Base-by-base conservation (phyloP, 768 basidiomycete genomes). In the Podaxis sp. region DNA sequence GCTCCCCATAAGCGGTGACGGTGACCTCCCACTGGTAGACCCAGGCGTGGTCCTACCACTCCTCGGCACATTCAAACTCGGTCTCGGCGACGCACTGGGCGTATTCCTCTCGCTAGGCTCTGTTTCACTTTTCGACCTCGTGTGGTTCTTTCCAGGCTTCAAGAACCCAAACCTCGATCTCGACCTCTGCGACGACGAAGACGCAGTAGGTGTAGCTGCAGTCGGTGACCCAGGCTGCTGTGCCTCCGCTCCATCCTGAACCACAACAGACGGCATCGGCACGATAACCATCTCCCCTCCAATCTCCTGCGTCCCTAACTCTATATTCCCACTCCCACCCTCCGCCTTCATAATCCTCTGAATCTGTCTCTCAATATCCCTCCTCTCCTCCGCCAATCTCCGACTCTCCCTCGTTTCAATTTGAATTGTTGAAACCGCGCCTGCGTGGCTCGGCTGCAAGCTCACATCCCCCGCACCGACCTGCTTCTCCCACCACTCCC, bases 401-500 rank as follows among this genome's bases (percentile, higher is more conserved):
- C 65, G 59, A 53, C 67, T 69, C 67, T 56, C 58, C 61, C 56
- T 68, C 56, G 73, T 67, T 49, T 63, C 62, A 56, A 60, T 62
- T 37, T 64, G 66, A n/a, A 67, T 69, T 3, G 65, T 69, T 49
- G 69, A 66, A 55, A 69, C 65, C 11, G 65, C 69, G 17, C 68
- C 64, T 57, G 51, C 38, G 41, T 61, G 38, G 38, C 48, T 62
- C 48, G 68, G 64, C 20, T 60, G 64, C 41, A 62, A 51, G 33
- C 64, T 67, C 56, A 81, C 76, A 73, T 91, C 88, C 24, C 88
- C 87, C n/a, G 84, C 90, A 0, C 91, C 91, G 13, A 92, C 84
- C 50, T 80, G 83, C 64, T 77, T 84, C 76, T 92, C 90, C 90
- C 90, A 93, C 90, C 89, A 90, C 64, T 85, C 84, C 65, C 84